A percentile compares a stretch with the other conserved stretches of the same genome.
Evolutionary conservation across 2,329 filamentous ascomycete genomes (phyloP).

Genomic region (Xylaria sp.): DNA sequence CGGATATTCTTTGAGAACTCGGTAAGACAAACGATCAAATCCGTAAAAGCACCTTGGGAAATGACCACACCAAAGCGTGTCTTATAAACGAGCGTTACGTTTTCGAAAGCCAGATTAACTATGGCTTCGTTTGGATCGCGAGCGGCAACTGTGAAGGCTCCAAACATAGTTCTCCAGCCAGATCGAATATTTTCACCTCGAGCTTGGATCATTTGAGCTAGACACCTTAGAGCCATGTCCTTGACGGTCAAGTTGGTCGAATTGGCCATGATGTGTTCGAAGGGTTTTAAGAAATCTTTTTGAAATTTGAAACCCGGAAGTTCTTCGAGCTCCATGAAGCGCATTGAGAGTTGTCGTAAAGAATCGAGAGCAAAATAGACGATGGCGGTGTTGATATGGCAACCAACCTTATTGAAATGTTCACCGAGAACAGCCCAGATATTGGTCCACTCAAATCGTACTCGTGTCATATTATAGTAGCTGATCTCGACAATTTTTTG

Average conservation of each 20-base stretch:
- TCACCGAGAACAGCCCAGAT: slow-evolving; percentile 98
- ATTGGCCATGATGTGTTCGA: slow-evolving; percentile 96
- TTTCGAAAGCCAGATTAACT: slow-evolving; percentile 96
- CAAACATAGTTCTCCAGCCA: slow-evolving; percentile 99
- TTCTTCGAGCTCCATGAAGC: slow-evolving; percentile 98
- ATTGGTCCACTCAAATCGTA: slow-evolving; percentile 97
- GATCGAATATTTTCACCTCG: slow-evolving; percentile 96
- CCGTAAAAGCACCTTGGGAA: slow-evolving; percentile 94
- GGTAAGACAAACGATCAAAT: slow-evolving; percentile 94
- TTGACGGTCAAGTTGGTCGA: slow-evolving; percentile 92
- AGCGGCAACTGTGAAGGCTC: slow-evolving; percentile 95
- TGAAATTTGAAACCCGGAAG: slow-evolving; percentile 99
- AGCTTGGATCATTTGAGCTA: slow-evolving; percentile 99
- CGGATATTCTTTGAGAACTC: slow-evolving; percentile 99
- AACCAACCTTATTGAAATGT: slow-evolving; percentile 98
- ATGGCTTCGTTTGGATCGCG: slow-evolving; percentile 94
- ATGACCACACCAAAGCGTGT: slow-evolving; percentile 96
- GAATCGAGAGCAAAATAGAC: slow-evolving; percentile 98
- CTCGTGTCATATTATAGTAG: slow-evolving; percentile 99
- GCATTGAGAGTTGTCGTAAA: slow-evolving; percentile 94
- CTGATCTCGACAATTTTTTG: slow-evolving; percentile 99
- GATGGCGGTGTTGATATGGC: slow-evolving; percentile 94
- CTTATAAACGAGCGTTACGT: slow-evolving; percentile 95
- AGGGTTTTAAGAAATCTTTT: slow-evolving; percentile 98
- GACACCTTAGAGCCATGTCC: slow-evolving; percentile 93